phyloP scores from a whole-genome alignment of 1,284 basidiomycete species.

The Pascua sp. region DNA sequence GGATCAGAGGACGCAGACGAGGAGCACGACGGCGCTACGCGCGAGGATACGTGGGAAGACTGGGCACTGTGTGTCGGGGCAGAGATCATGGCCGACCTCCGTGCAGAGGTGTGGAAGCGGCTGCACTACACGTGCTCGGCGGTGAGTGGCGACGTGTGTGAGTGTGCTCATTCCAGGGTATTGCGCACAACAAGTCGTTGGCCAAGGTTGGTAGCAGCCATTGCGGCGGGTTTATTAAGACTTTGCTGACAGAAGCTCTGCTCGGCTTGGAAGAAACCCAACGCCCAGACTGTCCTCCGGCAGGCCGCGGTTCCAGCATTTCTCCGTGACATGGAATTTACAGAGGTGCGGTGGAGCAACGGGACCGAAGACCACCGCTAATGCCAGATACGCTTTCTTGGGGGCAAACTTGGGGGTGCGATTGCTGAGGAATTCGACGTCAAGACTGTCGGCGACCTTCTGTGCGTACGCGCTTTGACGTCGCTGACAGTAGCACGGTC shows the following conservation, averaged over 20 bases:
- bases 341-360: constrained; percentile 61
- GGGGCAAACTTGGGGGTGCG: constrained; percentile 88
- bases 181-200: constrained; percentile 88
- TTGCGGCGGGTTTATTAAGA: not conserved
- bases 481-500: constrained; percentile 43
- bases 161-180: constrained; percentile 58
- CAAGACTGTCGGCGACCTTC: constrained; percentile 79
- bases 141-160: constrained; percentile 51
- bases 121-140: constrained; percentile 94
- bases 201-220: constrained; percentile 68
- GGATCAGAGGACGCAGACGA: constrained; percentile 30
- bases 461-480: constrained; percentile 54
- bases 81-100: constrained; percentile 75
- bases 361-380: not conserved
- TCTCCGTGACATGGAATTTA: constrained; percentile 74
- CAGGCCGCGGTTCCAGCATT: constrained; percentile 78
- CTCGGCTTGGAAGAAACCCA: constrained; percentile 85
- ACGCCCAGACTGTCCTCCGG: constrained; percentile 76
- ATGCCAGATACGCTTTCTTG: constrained; percentile 81
- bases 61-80: constrained; percentile 84
- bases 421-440: constrained; percentile 83
- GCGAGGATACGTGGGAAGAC: constrained; percentile 84
- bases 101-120: constrained; percentile 64
- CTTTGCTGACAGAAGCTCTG: constrained; percentile 58
- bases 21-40: constrained; percentile 53